Evolutionary conservation across 805 yeast genomes (phyloP).

Genomic region (Kluyveromyces dobzhanskii): DNA sequence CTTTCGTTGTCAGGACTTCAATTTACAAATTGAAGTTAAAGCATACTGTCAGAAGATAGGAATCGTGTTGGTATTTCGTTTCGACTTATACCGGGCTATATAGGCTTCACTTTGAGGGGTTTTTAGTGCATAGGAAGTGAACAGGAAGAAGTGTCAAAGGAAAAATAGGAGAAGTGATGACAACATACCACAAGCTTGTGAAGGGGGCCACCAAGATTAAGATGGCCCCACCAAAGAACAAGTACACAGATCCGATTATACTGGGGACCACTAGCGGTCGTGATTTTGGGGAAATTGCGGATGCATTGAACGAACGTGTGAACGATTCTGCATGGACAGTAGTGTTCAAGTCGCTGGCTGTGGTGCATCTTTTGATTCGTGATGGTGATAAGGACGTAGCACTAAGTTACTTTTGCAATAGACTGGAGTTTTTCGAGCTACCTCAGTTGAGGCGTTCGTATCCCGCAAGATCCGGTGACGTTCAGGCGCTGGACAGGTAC

Average conservation of each 20-base stretch:
- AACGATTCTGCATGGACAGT: constrained; percentile 86
- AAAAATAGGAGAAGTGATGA: constrained; percentile 30
- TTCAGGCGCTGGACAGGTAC: constrained; percentile 54
- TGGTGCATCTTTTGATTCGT: constrained; percentile 81
- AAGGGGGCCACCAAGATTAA: constrained; percentile 70
- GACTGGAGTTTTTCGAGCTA: constrained; percentile 44
- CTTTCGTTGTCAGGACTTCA: too few relatives aligned
- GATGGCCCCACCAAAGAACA: constrained; percentile 97
- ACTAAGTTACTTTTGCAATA: constrained; percentile 46
- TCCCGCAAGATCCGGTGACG: constrained; percentile 35
- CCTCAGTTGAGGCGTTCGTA: constrained; percentile 29
- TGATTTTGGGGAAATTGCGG: constrained; percentile 62
- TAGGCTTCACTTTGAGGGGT: too few relatives aligned
- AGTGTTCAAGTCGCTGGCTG: constrained; percentile 77
- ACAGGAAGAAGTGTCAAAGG: too few relatives aligned
- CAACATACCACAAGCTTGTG: constrained; percentile 65
- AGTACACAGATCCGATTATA: constrained; percentile 89
- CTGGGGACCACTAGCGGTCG: constrained; percentile 32
- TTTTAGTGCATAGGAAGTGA: too few relatives aligned
- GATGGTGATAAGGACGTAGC: constrained; percentile 83
- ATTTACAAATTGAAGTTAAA: too few relatives aligned
- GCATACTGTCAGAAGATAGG: too few relatives aligned
- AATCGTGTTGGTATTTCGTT: too few relatives aligned
- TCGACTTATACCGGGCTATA: too few relatives aligned
- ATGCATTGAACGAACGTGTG: constrained; percentile 50